Conservation (phyloP, 768 basidiomycete genomes). For the Pleurotus salmoneostramineus region DNA sequence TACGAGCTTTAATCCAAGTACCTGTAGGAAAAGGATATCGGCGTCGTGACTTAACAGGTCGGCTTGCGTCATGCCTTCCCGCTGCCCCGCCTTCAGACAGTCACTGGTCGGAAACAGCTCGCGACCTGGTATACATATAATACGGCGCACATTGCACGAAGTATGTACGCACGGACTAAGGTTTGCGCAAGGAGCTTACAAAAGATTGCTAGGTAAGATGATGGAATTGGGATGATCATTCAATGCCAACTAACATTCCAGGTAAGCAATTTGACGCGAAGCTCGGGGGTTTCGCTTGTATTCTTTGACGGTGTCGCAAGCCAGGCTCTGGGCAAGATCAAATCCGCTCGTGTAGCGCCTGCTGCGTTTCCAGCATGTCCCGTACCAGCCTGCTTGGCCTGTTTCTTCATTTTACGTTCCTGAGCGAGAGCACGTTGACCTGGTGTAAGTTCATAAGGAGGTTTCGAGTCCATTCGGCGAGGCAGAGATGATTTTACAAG, state of each 20-base stretch:
- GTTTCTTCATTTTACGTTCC: slow-evolving; percentile 45
- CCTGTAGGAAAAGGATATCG: slow-evolving; percentile 87
- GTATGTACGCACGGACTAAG: slow-evolving; percentile 62
- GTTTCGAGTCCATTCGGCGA: background rate
- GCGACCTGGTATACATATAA: slow-evolving; percentile 44
- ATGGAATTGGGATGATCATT: slow-evolving; percentile 1
- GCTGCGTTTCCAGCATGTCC: too few species aligned
- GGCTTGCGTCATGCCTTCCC: slow-evolving; percentile 70
- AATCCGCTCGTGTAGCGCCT: too few species aligned
- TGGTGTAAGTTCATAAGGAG: slow-evolving; percentile 30
- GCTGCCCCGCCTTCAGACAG: slow-evolving; percentile 71
- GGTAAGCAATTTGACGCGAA: slow-evolving; percentile 56
- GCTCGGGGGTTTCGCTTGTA: background rate
- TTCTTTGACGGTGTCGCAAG: too few species aligned
- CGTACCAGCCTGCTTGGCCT: slow-evolving; percentile 12
- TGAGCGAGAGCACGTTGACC: slow-evolving; percentile 56
- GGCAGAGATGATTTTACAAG: background rate
- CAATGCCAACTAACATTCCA: slow-evolving; percentile 74
- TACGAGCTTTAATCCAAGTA: slow-evolving; percentile 18
- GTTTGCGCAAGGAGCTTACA: slow-evolving; percentile 71
- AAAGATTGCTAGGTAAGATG: slow-evolving; percentile 6
- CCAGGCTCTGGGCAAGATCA: too few species aligned
- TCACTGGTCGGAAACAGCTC: slow-evolving; percentile 83
- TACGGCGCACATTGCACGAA: background rate
- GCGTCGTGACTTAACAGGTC: slow-evolving; percentile 74